phyloP scores from a whole-genome alignment of 2,329 filamentous ascomycete genomes.

The Hypoxylon sp. region DNA sequence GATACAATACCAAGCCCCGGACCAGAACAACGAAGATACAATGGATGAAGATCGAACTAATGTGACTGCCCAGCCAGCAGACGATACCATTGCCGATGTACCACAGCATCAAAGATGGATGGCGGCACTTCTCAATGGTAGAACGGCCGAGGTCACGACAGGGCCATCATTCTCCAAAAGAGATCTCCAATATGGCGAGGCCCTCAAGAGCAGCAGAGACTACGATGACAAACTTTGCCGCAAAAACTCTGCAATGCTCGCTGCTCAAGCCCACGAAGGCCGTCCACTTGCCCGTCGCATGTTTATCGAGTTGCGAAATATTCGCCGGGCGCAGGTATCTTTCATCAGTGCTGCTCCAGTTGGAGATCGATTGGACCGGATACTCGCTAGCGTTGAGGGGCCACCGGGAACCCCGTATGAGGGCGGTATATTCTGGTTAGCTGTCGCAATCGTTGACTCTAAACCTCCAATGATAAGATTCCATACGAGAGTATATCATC shows the following conservation, averaged over 20 bases:
- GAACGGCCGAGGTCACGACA: background rate
- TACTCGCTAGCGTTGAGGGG: constrained; percentile 2
- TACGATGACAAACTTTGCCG: background rate
- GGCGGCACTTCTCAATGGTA: background rate
- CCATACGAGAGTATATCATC: constrained; percentile 5
- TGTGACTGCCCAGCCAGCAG: background rate
- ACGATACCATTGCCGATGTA: background rate
- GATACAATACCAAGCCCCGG: background rate
- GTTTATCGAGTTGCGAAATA: constrained; percentile 8
- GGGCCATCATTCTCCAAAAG: background rate
- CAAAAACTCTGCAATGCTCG: background rate
- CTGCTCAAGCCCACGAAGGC: constrained; percentile 3
- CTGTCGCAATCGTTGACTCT: background rate
- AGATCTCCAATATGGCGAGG: constrained; percentile 1
- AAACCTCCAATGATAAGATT: constrained; percentile 1
- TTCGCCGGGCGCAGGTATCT: background rate
- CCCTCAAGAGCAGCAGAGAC: background rate
- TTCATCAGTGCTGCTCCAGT: constrained; percentile 3
- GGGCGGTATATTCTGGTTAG: constrained; percentile 1
- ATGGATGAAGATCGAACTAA: background rate
- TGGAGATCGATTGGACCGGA: background rate
- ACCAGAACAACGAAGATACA: background rate
- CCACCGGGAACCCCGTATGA: constrained; percentile 5
- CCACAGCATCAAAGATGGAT: constrained; percentile 8
- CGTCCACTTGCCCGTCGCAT: constrained; percentile 2